These are phyloP conservation scores for Ascochyta lentis DNA, from an alignment of 2,329 filamentous ascomycete genomes.

Conservation along the genomic window DNA sequence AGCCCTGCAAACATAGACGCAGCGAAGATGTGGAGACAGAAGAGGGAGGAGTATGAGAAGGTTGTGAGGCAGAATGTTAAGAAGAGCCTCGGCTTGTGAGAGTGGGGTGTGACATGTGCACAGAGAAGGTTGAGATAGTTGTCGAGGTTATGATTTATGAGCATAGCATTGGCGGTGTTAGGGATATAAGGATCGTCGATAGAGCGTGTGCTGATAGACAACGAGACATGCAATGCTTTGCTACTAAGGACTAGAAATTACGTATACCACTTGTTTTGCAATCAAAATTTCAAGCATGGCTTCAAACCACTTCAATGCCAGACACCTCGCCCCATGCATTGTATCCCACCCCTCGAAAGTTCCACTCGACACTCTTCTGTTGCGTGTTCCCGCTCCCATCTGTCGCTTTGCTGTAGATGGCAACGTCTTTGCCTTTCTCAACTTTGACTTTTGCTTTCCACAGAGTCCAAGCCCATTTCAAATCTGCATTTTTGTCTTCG, in stretches of 20 bases:
- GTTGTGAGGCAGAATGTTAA: slow-evolving; percentile 67
- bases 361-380: slow-evolving; percentile 59
- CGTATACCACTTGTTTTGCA: not conserved
- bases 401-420: slow-evolving; percentile 61
- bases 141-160: slow-evolving; percentile 3
- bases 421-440: slow-evolving; percentile 50
- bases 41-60: slow-evolving; percentile 78
- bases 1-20: slow-evolving; percentile 95
- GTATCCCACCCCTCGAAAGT: slow-evolving; percentile 65
- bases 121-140: too few species aligned
- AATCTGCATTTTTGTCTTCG: slow-evolving; percentile 31
- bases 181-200: not conserved
- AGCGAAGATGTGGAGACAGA: slow-evolving; percentile 84
- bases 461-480: slow-evolving; percentile 64
- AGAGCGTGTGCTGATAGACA: too few species aligned
- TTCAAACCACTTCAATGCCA: slow-evolving; percentile 54
- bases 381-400: slow-evolving; percentile 63
- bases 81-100: slow-evolving; percentile 47
- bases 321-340: slow-evolving; percentile 65
- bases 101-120: too few species aligned
- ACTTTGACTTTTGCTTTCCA: slow-evolving; percentile 58
- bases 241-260: not conserved
- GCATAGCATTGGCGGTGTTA: slow-evolving; percentile 24
- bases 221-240: not conserved
- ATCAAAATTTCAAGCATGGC: not conserved